A percentile compares a stretch with the other conserved stretches of the same genome.
phyloP scores from a whole-genome alignment of 495 filamentous ascomycete species.

The Aspergillus nidulans region DNA sequence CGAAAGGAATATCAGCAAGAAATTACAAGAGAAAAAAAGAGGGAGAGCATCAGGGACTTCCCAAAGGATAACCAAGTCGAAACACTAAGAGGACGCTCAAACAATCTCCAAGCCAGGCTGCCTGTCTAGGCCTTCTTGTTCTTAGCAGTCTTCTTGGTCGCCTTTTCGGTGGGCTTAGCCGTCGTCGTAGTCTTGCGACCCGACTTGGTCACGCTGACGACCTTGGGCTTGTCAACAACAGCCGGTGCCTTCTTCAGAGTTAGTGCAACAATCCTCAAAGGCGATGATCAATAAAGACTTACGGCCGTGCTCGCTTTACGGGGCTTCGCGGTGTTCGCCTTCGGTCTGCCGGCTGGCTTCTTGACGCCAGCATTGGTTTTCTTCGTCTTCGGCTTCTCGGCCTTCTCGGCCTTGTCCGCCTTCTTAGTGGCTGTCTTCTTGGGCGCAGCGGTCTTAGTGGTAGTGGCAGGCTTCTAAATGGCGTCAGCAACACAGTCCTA shows the following conservation, averaged over 20 bases:
- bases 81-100: conserved; percentile 19
- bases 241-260: conserved; percentile 50
- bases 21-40: conserved; percentile 26
- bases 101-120: conserved; percentile 3
- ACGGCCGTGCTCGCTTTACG: conserved; percentile 47
- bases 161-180: conserved; percentile 50
- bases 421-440: conserved; percentile 45
- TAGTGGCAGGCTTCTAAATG: conserved; percentile 42
- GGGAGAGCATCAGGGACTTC: conserved; percentile 25
- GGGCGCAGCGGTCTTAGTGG: conserved; percentile 28
- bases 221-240: conserved; percentile 67
- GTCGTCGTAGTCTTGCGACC: conserved; percentile 81
- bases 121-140: conserved; percentile 44
- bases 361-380: conserved; percentile 24
- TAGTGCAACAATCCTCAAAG: conserved; percentile 9
- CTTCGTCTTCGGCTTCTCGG: conserved; percentile 37
- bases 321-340: conserved; percentile 54
- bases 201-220: conserved; percentile 83
- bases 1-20: conserved; percentile 19
- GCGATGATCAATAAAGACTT: conserved; percentile 15
- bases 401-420: conserved; percentile 46
- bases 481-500: conserved; percentile 1
- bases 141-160: conserved; percentile 61
- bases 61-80: conserved; percentile 24
- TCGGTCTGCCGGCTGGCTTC: conserved; percentile 35